A percentile compares a stretch with the other conserved stretches of the same genome.
Conservation (phyloP, 2,329 filamentous ascomycete species). For the Penicillium decumbens region DNA sequence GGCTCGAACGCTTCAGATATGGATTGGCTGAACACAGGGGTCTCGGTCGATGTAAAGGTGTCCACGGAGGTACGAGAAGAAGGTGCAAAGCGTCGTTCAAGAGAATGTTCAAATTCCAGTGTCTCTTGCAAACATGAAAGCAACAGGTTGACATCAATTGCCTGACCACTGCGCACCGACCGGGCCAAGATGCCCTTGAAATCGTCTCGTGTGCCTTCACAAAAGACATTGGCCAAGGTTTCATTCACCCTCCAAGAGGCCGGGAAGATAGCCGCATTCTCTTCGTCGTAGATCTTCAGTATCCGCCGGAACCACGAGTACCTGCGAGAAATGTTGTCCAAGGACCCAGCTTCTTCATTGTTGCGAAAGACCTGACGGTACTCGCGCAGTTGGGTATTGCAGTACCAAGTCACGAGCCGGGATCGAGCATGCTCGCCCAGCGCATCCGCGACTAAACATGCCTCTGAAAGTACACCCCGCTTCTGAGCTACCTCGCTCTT, state of each 20-base stretch:
- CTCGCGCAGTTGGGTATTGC: constrained; percentile 92
- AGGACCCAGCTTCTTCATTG: constrained; percentile 89
- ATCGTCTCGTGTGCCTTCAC: constrained; percentile 90
- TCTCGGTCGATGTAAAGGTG: constrained; percentile 74
- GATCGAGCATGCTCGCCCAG: constrained; percentile 80
- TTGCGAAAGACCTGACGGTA: constrained; percentile 94
- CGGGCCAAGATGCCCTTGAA: constrained; percentile 88
- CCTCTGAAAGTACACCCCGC: constrained; percentile 70
- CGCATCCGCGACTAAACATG: constrained; percentile 90
- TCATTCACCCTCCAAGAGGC: constrained; percentile 85
- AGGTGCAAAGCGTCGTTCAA: constrained; percentile 77
- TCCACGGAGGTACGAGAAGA: constrained; percentile 75
- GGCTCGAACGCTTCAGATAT: constrained; percentile 97
- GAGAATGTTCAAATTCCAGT: constrained; percentile 87
- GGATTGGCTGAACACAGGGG: constrained; percentile 75
- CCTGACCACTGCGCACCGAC: constrained; percentile 75
- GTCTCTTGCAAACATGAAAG: constrained; percentile 91
- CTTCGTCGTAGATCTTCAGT: constrained; percentile 91
- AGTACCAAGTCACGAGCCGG: constrained; percentile 89
- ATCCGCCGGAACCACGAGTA: constrained; percentile 97
- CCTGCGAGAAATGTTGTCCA: constrained; percentile 92
- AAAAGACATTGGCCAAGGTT: constrained; percentile 83
- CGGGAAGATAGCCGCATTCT: constrained; percentile 85
- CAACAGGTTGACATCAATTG: constrained; percentile 82
- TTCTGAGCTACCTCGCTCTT: constrained; percentile 73